phyloP scores from a whole-genome alignment of 257 asterid species.

The Nemophila menziesii region DNA sequence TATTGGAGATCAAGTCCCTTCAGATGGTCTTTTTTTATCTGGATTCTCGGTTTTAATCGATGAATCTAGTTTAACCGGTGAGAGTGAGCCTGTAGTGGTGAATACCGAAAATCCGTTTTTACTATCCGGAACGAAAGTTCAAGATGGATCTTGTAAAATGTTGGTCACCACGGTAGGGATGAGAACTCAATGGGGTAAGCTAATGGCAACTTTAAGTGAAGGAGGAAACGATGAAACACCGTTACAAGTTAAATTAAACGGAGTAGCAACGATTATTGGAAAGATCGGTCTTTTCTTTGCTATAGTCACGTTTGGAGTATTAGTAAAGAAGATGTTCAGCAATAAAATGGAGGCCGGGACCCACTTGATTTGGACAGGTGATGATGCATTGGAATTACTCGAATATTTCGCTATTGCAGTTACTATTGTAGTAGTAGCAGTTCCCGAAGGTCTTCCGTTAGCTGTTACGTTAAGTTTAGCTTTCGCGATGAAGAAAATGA shows the following conservation, averaged over 20 bases:
- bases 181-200: conserved; percentile 91
- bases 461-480: conserved; percentile 20
- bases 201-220: conserved; percentile 77
- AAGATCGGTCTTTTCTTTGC: conserved; percentile 80
- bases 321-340: conserved; percentile 51
- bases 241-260: conserved; percentile 73
- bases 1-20: conserved; percentile 95
- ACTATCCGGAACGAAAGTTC: conserved; percentile 87
- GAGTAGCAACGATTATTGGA: conserved; percentile 87
- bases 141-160: conserved; percentile 91
- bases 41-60: conserved; percentile 74
- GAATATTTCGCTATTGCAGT: conserved; percentile 43
- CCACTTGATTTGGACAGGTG: conserved; percentile 49
- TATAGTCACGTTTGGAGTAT: conserved; percentile 60
- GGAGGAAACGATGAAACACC: conserved; percentile 95
- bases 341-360: conserved; percentile 40
- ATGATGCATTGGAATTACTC: conserved; percentile 59
- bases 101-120: conserved; percentile 51
- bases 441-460: conserved; percentile 19
- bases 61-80: conserved; percentile 82
- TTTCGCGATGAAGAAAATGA: conserved; percentile 19
- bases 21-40: conserved; percentile 66
- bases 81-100: conserved; percentile 72
- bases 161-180: conserved; percentile 77
- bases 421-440: conserved; percentile 19